Evolutionary conservation across 2,329 filamentous ascomycete genomes (phyloP).

Genomic region (Cladosporium sp.): DNA sequence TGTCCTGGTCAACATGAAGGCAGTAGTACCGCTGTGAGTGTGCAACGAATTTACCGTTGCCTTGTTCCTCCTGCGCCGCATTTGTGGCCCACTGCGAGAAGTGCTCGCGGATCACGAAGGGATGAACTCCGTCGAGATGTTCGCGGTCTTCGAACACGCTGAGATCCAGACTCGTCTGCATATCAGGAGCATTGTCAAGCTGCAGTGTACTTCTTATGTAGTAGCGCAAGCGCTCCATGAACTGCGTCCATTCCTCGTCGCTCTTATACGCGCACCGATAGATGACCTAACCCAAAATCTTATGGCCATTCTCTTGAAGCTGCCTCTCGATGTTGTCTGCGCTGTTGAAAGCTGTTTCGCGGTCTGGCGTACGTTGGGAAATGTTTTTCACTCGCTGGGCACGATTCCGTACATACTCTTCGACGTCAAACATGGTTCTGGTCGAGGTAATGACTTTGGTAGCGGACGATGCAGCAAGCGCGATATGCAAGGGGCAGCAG

Average conservation of each 20-base stretch:
- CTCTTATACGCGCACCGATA: conserved; percentile 26
- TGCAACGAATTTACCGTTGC: background rate
- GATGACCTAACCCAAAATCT: conserved; percentile 28
- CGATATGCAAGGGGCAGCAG: background rate
- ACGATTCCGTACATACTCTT: background rate
- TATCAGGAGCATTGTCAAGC: conserved; percentile 23
- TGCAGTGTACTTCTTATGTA: conserved; percentile 16
- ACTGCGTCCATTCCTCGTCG: conserved; percentile 24
- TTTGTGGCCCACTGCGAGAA: conserved; percentile 19
- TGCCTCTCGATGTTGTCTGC: conserved; percentile 25
- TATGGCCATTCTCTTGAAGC: conserved; percentile 25
- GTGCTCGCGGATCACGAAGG: conserved; percentile 23
- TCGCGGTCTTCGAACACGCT: conserved; percentile 24
- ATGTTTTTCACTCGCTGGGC: background rate
- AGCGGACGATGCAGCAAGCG: background rate
- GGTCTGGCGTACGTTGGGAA: conserved; percentile 9
- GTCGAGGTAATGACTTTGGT: background rate
- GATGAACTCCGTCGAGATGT: conserved; percentile 7
- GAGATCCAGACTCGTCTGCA: conserved; percentile 21
- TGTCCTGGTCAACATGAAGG: conserved; percentile 24
- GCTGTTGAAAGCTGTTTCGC: conserved; percentile 4
- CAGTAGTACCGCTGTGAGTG: conserved; percentile 25
- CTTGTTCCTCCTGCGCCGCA: conserved; percentile 22
- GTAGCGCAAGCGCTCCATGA: conserved; percentile 22
- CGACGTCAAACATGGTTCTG: background rate